Evolutionary conservation across 2,329 filamentous ascomycete species (phyloP), one percentile per base, ranked within the genome.

Genomic region (Colletotrichum sojae): DNA sequence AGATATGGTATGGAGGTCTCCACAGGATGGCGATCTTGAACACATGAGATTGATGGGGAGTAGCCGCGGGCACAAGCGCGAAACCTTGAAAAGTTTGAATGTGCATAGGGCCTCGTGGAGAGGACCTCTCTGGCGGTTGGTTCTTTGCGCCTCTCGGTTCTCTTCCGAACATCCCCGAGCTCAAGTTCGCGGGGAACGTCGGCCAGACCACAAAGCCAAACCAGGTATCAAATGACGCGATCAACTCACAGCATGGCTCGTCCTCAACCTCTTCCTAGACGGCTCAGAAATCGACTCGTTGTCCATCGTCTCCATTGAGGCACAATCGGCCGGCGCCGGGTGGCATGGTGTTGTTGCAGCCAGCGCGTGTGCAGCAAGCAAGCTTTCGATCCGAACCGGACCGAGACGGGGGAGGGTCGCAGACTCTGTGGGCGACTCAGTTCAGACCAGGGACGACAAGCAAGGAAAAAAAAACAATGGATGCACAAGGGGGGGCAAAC

Each of bases 191-290:
- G 22, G 22, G 22, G 4, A 25, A 25, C 22, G 3, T 25, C 22
- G 22, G 22, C 31, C 31, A 36, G 6, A 36, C 31, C 31, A 36
- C 31, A 36, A 10, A 8, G 8, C 31, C 2, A 10, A 36, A 18
- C 40, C 15, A 48, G 9, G 4, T 18, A 43, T 6, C 22, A 46
- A 12, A 39, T n/a, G 9, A 27, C 12, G 15, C 9, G 25, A 10
- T 4, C 27, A 55, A 75, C 79, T 75, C 72, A 66, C 66, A 27
- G 81, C 81, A 76, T 83, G 81, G 48, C 80, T 82, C 22, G 81
- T 82, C 61, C 81, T 76, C 63, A 83, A 73, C 49, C 81, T 78
- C 73, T 83, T 83, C 62, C 81, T 78, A 27, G 75, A 60, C 54
- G 77, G 77, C 71, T 81, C 79, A 53, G 70, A 69, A 39, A 53